Evolutionary conservation across 129 eudicot genomes (phyloP).

Genomic region (Rutidosis leptorrhynchoides): DNA sequence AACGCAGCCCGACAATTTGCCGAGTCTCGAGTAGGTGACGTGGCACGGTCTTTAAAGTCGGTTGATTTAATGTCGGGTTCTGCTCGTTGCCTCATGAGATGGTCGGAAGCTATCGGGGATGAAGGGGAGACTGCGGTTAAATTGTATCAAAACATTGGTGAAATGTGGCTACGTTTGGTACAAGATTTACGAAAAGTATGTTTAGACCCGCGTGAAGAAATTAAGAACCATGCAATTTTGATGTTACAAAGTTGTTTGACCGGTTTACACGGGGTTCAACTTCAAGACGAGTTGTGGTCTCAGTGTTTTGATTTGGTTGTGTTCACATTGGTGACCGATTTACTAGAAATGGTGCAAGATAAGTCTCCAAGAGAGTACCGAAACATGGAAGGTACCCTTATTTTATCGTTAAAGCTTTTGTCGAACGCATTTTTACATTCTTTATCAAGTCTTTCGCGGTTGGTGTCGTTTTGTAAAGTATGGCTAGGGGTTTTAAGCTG

Average conservation of each 20-base stretch:
- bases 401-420: slow-evolving; percentile 50
- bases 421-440: slow-evolving; percentile 47
- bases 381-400: slow-evolving; percentile 55
- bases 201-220: slow-evolving; percentile 62
- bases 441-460: slow-evolving; percentile 37
- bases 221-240: slow-evolving; percentile 57
- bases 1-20: slow-evolving; percentile 70
- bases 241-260: slow-evolving; percentile 55
- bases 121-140: slow-evolving; percentile 42
- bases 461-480: slow-evolving; percentile 47
- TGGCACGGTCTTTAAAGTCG: slow-evolving; percentile 46
- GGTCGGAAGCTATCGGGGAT: slow-evolving; percentile 58
- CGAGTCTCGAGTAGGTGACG: slow-evolving; percentile 62
- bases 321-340: slow-evolving; percentile 50
- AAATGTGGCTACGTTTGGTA: slow-evolving; percentile 73
- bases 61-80: slow-evolving; percentile 73
- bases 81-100: slow-evolving; percentile 41
- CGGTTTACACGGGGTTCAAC: slow-evolving; percentile 40
- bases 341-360: slow-evolving; percentile 53
- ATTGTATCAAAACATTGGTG: slow-evolving; percentile 57
- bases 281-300: slow-evolving; percentile 51
- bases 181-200: slow-evolving; percentile 57
- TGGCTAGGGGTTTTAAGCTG: slow-evolving; percentile 59
- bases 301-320: slow-evolving; percentile 64
- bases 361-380: slow-evolving; percentile 56